Conservation (phyloP, 2,329 filamentous ascomycete genomes). For the Penicillium nordicum region DNA sequence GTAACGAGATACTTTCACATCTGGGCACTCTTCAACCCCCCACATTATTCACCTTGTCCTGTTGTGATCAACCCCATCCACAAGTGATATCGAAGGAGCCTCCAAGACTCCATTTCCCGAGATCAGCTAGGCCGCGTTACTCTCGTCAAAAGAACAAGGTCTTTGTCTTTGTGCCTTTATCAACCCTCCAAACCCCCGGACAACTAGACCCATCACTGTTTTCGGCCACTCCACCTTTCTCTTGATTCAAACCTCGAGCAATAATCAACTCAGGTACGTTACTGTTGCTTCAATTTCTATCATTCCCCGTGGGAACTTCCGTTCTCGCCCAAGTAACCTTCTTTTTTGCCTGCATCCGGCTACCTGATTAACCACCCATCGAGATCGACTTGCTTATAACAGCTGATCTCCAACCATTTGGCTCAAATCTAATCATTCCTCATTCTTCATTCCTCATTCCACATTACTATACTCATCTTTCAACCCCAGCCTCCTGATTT, state of each 20-base stretch:
- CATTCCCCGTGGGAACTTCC: constrained; percentile 5
- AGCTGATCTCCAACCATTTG: constrained; percentile 26
- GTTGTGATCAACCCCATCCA: not conserved
- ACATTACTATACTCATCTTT: constrained; percentile 18
- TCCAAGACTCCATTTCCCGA: not conserved
- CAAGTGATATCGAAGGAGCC: not conserved
- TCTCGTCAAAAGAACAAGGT: constrained; percentile 2
- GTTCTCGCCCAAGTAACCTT: constrained; percentile 9
- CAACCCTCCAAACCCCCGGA: constrained; percentile 14
- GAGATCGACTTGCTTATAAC: constrained; percentile 31
- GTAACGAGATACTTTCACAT: not conserved
- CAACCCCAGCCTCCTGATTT: constrained; percentile 21
- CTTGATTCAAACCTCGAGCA: constrained; percentile 2
- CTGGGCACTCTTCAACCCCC: not conserved
- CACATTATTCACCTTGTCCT: not conserved
- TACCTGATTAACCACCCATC: constrained; percentile 4
- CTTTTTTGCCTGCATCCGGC: constrained; percentile 18
- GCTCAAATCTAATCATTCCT: constrained; percentile 16
- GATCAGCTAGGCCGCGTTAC: constrained; percentile 5
- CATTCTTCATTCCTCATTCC: constrained; percentile 15
- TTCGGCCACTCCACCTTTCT: constrained; percentile 14
- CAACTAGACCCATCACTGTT: constrained; percentile 14
- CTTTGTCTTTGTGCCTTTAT: constrained; percentile 20
- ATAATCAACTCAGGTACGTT: constrained; percentile 12
- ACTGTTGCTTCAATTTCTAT: not conserved